Conservation (phyloP, 177 flowering plant species). For the Vitis hybrid region DNA sequence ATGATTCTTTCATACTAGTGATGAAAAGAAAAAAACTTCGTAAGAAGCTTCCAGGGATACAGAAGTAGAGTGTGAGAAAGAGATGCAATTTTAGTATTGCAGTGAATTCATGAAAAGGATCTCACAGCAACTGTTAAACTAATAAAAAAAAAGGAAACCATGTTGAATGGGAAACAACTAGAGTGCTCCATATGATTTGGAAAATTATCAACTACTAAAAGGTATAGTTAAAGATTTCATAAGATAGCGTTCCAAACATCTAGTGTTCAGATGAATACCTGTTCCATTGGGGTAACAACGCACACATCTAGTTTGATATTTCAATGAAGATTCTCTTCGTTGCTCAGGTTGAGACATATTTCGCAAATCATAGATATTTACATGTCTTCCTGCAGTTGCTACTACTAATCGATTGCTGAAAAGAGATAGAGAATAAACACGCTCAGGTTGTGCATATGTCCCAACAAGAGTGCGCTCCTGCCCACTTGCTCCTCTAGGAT, state of each 20-base stretch:
- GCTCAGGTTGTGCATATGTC: constrained; percentile 90
- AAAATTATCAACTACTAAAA: neutral
- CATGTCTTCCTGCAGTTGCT: constrained; percentile 99
- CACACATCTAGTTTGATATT: constrained; percentile 97
- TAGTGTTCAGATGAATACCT: constrained; percentile 41
- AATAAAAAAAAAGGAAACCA: no score
- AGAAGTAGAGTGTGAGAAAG: no score
- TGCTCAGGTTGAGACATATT: constrained; percentile 99
- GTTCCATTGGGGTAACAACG: constrained; percentile 99
- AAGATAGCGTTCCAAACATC: neutral
- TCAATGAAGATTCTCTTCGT: constrained; percentile 92
- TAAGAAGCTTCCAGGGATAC: no score
- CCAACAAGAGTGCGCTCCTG: constrained; percentile 91
- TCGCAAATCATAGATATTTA: constrained; percentile 90
- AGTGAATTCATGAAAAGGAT: no score
- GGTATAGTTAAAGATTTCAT: neutral
- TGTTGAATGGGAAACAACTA: no score
- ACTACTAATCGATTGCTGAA: constrained; percentile 94
- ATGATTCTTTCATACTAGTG: neutral
- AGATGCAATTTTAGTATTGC: no score
- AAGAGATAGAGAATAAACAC: constrained; percentile 93
- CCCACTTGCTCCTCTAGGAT: constrained; percentile 98
- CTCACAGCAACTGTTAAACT: no score
- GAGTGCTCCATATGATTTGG: no score
- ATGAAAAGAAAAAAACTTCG: neutral